Evolutionary conservation across 306 rosid genomes (phyloP).

Genomic region (Mimosa pudica): DNA sequence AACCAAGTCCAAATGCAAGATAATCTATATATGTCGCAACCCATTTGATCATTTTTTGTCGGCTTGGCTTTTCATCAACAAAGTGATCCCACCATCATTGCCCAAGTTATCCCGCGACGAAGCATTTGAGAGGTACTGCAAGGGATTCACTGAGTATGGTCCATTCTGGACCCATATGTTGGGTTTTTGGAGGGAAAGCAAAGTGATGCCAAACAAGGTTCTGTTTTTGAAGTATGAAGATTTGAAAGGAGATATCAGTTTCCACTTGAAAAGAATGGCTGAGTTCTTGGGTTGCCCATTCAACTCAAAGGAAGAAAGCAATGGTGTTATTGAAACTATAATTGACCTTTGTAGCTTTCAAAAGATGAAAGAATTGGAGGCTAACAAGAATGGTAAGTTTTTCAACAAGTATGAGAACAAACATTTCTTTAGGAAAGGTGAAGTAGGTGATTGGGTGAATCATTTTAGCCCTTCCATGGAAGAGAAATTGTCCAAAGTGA

Average conservation of each 20-base stretch:
- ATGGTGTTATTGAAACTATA: background rate
- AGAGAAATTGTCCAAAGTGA: no score
- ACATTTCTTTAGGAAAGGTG: no score
- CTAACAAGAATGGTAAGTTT: no score
- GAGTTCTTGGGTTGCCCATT: background rate
- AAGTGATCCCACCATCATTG: conserved; percentile 18
- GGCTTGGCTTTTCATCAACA: conserved; percentile 38
- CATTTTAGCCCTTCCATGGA: no score
- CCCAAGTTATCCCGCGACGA: conserved; percentile 40
- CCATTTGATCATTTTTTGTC: conserved; percentile 62
- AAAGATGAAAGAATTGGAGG: no score
- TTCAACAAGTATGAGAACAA: no score
- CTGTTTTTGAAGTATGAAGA: conserved; percentile 61
- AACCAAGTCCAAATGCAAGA: conserved; percentile 20
- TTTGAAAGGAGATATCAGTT: conserved; percentile 41
- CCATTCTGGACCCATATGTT: conserved; percentile 41
- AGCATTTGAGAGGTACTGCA: conserved; percentile 46
- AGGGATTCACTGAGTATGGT: conserved; percentile 47
- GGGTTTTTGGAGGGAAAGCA: conserved; percentile 64
- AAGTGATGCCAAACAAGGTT: conserved; percentile 43
- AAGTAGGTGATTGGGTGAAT: no score
- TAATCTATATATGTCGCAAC: conserved; percentile 34
- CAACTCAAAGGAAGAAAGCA: background rate
- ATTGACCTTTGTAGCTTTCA: no score
- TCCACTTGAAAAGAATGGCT: background rate